phyloP scores from a whole-genome alignment of 129 eudicot genomes.

The Logfia minima region DNA sequence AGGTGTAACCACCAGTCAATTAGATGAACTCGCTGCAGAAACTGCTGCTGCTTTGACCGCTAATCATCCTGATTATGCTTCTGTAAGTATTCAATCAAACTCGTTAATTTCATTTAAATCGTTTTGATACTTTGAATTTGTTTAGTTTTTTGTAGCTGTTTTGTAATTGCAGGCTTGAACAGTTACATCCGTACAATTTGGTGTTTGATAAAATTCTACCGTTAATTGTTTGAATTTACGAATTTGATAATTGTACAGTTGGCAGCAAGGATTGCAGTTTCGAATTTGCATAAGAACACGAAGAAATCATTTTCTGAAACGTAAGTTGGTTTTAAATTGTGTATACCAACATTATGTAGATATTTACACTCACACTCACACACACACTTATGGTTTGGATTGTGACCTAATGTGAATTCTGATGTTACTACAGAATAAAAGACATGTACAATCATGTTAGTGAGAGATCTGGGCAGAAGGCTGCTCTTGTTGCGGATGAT shows the following conservation, averaged over 20 bases:
- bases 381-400: not conserved
- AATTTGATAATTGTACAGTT: conserved; percentile 38
- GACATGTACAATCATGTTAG: conserved; percentile 57
- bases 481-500: conserved; percentile 74
- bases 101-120: not conserved
- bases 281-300: conserved; percentile 83
- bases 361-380: not conserved
- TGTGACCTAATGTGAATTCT: not conserved
- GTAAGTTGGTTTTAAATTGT: conserved; percentile 34
- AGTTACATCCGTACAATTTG: not conserved
- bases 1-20: conserved; percentile 83
- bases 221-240: not conserved
- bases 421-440: conserved; percentile 41
- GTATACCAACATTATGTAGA: not conserved
- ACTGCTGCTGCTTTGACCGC: conserved; percentile 92
- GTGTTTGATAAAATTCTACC: not conserved
- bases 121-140: not conserved
- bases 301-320: conserved; percentile 82
- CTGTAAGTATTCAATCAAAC: conserved; percentile 37
- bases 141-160: not conserved
- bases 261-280: conserved; percentile 90
- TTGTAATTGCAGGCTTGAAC: not conserved
- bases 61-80: conserved; percentile 84
- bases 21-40: conserved; percentile 84
- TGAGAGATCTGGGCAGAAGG: conserved; percentile 64